These are phyloP conservation scores for Stipa capillata DNA, from an alignment of 176 grass and related monocot species.

Conservation along the genomic window DNA sequence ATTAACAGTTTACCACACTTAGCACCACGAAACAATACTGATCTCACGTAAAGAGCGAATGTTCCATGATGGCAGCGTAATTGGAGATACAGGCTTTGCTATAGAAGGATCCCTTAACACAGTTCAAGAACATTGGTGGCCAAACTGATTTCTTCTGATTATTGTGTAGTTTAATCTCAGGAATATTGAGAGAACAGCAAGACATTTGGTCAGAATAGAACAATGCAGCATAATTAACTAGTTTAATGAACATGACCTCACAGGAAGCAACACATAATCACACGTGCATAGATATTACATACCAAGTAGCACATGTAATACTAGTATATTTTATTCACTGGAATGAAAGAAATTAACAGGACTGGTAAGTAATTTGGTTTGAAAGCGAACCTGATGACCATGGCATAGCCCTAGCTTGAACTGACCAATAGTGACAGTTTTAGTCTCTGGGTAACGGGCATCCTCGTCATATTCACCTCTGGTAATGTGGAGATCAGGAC, in stretches of 20 bases:
- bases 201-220: background rate
- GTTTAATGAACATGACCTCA: background rate
- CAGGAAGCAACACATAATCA: background rate
- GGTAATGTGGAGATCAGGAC: conserved; percentile 88
- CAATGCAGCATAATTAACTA: background rate
- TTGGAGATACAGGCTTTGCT: too few relatives aligned
- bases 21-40: background rate
- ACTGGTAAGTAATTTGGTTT: background rate
- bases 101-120: background rate
- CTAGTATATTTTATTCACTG: background rate
- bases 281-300: background rate
- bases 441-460: conserved; percentile 84
- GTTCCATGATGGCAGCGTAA: background rate
- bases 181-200: background rate
- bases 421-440: conserved; percentile 94
- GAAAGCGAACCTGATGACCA: conserved; percentile 83
- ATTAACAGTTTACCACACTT: background rate
- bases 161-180: background rate
- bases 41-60: background rate
- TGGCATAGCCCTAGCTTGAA: conserved; percentile 97
- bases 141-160: background rate
- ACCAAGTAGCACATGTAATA: background rate
- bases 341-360: conserved; percentile 3
- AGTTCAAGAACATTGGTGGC: background rate
- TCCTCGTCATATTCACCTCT: conserved; percentile 96